Base-by-base conservation (phyloP, 495 filamentous ascomycete species). In the Penicillium waksmanii region DNA sequence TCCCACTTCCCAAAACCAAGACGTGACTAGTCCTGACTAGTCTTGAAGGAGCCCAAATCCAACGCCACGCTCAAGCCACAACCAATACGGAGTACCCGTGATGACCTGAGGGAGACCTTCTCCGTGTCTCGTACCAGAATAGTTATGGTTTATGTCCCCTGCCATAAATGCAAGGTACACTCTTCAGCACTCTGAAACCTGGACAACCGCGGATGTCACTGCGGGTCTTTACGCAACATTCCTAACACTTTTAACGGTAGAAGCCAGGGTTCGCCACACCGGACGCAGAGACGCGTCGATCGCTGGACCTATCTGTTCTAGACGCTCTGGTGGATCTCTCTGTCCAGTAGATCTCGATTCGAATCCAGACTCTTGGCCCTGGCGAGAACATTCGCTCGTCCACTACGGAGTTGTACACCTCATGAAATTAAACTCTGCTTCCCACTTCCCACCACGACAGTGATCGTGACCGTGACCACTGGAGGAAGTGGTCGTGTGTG, bases 51-150 rank as follows among this genome's bases (percentile, higher is more conserved):
- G 33, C 43, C 40, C 51, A 48, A 60, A 50, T 33, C 34, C 34
- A 42, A 13, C 57, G 51, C 57, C 57, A 60, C 57, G 43, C 10
- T 27, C 51, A 60, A 36, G 50, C 56, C 57, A 57, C 55, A 57
- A n/a, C 36, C 36, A 38, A 38, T 38, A 23, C 23, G 23, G 23
- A 23, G 23, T 23, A 38, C 36, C 15, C 11, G 3, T 38, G 12
- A 38, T 38, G 36, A 23, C 23, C 3, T 2, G 23, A 23, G 23
- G 23, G 23, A 23, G 23, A 0, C 36, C 36, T 12, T n/a, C 11
- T 38, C 36, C 36, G 8, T 31, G 27, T 23, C 23, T 23, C 23
- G 23, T 9, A 7, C 27, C 27, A 31, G 27, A 9, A 31, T 23
- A 23, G 23, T 23, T 23, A 31, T 31, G 8, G 27, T 31, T 31